Evolutionary conservation across 305 asterid genomes (phyloP).

Genomic region (Plantago rigida): DNA sequence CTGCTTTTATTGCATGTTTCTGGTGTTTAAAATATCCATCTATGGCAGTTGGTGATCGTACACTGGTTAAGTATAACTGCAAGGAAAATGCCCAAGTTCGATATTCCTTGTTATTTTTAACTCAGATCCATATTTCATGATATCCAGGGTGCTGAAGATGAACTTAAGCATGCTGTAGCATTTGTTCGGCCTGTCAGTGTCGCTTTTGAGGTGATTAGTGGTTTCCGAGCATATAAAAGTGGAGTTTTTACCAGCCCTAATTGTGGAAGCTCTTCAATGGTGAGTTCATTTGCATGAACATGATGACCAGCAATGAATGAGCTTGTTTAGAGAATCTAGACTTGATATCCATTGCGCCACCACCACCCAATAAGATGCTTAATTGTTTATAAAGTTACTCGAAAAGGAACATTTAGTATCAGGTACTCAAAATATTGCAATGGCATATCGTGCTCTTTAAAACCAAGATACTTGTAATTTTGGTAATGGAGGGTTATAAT

Average conservation of each 20-base stretch:
- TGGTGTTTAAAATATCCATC: not conserved
- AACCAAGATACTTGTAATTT: no score
- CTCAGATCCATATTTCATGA: conserved; percentile 3
- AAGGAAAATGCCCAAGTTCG: not conserved
- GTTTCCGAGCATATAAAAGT: conserved; percentile 44
- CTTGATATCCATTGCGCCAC: no score
- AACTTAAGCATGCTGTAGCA: conserved; percentile 80
- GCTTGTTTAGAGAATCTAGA: not conserved
- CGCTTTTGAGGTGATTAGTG: conserved; percentile 69
- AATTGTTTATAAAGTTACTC: no score
- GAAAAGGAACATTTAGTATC: no score
- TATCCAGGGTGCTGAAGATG: conserved; percentile 84
- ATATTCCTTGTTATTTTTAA: conserved; percentile 11
- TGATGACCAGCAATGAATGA: conserved; percentile 4
- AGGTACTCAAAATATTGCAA: no score
- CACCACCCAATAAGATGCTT: no score
- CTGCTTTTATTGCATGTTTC: conserved; percentile 9
- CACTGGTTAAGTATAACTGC: not conserved
- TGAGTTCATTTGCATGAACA: conserved; percentile 27
- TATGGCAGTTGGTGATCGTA: not conserved
- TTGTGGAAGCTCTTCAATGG: conserved; percentile 74
- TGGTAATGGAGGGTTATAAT: no score
- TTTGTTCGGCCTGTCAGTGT: conserved; percentile 76
- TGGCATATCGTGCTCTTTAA: no score
- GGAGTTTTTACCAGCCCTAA: conserved; percentile 69